A percentile compares a stretch with the other conserved stretches of the same genome.
Conservation (phyloP, 805 yeast genomes). For the Ogataea degrootiae region DNA sequence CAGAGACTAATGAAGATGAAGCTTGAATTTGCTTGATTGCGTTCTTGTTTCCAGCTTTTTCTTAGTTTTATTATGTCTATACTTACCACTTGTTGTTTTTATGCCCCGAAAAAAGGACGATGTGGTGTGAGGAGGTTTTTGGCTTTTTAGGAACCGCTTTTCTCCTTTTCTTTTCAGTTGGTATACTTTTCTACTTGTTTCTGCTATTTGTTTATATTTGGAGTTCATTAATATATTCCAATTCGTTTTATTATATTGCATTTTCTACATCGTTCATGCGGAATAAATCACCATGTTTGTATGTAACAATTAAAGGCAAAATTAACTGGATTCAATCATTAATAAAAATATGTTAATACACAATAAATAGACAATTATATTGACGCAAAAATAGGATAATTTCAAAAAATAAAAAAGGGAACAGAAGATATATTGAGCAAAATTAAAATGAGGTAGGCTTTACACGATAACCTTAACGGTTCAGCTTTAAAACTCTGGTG, state of each 20-base stretch:
- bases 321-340: too few species aligned
- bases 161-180: too few species aligned
- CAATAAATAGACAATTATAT: neutral
- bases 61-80: neutral
- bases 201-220: too few species aligned
- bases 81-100: neutral
- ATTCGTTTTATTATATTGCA: neutral
- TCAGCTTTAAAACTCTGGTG: slow-evolving; percentile 45
- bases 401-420: neutral
- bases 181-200: too few species aligned
- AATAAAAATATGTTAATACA: neutral
- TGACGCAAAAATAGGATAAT: neutral
- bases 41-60: neutral
- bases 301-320: too few species aligned
- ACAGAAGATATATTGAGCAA: neutral
- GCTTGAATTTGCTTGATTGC: neutral
- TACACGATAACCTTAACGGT: neutral
- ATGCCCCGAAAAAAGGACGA: too few species aligned
- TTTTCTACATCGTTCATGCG: neutral
- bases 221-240: too few species aligned
- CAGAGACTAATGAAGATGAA: slow-evolving; percentile 51
- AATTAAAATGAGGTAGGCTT: neutral
- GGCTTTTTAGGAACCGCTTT: too few species aligned
- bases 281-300: neutral
- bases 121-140: too few species aligned